These are phyloP conservation scores for Penicillium brevicompactum DNA, from an alignment of 2,329 filamentous ascomycete genomes.

Conservation along the genomic window DNA sequence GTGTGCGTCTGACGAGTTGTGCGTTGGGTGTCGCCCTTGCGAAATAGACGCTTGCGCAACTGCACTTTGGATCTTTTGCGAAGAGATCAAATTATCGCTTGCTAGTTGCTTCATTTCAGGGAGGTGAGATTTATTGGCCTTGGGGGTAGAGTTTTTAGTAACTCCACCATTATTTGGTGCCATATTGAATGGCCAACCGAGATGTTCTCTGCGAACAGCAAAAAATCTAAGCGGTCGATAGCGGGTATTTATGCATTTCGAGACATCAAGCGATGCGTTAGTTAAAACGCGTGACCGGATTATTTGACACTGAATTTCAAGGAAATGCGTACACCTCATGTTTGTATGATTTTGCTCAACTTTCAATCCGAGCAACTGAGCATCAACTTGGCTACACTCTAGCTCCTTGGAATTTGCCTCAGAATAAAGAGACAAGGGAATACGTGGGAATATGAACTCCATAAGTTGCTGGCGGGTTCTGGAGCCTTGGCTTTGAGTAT, in stretches of 20 bases:
- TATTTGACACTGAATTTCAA: not conserved
- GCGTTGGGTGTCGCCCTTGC: too few species aligned
- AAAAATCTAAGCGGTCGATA: not conserved
- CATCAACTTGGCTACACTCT: not conserved
- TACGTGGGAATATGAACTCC: not conserved
- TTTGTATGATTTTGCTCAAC: not conserved
- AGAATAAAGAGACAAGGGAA: not conserved
- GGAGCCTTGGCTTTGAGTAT: not conserved
- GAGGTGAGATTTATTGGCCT: too few species aligned
- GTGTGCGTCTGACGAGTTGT: too few species aligned
- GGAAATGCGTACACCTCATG: not conserved
- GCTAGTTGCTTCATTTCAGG: too few species aligned
- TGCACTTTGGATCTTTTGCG: too few species aligned
- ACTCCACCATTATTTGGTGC: not conserved
- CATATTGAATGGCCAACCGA: not conserved
- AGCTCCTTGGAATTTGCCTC: not conserved
- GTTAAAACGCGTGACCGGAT: not conserved
- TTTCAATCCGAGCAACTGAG: not conserved
- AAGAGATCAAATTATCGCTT: too few species aligned
- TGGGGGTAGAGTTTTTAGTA: too few species aligned
- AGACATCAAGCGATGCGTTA: not conserved
- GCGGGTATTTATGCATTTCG: slow-evolving; percentile 4
- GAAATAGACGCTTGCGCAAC: too few species aligned
- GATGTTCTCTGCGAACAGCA: not conserved
- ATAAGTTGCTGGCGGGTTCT: not conserved